phyloP scores from a whole-genome alignment of 106 monocot species.

The Acanthochlamys bracteata region DNA sequence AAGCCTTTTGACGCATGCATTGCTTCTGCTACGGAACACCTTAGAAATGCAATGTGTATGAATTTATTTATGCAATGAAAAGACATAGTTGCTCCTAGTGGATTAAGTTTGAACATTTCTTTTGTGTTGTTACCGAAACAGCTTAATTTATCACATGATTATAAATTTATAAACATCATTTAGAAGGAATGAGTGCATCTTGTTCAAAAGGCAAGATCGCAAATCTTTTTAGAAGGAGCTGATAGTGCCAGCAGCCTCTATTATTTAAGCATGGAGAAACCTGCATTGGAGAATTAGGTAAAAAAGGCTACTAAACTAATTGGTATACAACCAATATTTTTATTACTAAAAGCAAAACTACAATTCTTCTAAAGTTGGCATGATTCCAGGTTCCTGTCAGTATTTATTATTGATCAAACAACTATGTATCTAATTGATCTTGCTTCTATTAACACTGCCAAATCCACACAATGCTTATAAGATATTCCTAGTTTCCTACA shows the following conservation, averaged over 20 bases:
- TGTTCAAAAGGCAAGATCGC: constrained; percentile 17
- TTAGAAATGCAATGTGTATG: too few relatives aligned
- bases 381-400: neutral
- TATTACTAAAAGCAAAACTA: neutral
- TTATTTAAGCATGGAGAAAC: neutral
- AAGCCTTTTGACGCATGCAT: neutral
- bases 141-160: constrained; percentile 6
- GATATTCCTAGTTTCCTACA: neutral
- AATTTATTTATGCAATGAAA: too few relatives aligned
- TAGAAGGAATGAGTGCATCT: constrained; percentile 29
- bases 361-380: neutral
- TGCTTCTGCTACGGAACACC: neutral
- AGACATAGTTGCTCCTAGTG: constrained; percentile 1
- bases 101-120: constrained; percentile 27
- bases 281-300: constrained; percentile 7
- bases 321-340: neutral
- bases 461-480: neutral
- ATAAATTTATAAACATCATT: too few relatives aligned
- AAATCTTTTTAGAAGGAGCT: neutral
- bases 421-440: neutral
- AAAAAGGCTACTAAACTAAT: neutral
- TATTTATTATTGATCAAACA: neutral
- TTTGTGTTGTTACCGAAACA: constrained; percentile 25
- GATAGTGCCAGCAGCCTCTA: neutral
- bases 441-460: neutral